Base-by-base conservation (phyloP, 2,329 filamentous ascomycete genomes). In the Arthrocladium fulminans region DNA sequence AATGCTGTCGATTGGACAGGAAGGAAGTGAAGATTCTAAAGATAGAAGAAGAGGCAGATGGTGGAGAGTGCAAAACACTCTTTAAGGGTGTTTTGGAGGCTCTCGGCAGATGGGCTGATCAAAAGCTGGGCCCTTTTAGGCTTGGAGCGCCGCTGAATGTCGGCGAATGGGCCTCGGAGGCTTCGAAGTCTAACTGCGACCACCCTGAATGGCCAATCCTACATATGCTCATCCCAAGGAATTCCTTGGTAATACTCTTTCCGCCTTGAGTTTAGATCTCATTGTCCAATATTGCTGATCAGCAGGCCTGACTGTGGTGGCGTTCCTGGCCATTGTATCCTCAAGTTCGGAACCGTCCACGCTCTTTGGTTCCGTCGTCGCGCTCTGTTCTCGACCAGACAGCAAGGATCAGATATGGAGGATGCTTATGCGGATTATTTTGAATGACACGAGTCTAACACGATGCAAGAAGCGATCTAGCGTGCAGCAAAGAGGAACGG, bases 1-100 rank as follows among this genome's bases (percentile, higher is more conserved):
- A 17, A 42, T 37, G 24, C 37, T 32, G 47, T 47, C 22, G 41
- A 49, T 40, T 41, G 42, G 24, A 38, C 39, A 40, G 39, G 45
- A 43, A 22, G 39, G 19, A 38, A 30, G 34, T 45, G 48, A 50
- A 46, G 48, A 43, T 59, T 52, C 56, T 59, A 60, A 59, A 59
- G 54, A 59, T 59, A 56, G 54, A 57, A 55, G 51, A 47, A 50
- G 51, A 47, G 43, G 37, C 34, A 46, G 37, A 39, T 40, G 45
- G 41, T 47, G 50, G 41, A 51, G 51, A 53, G 51, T 47, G 50
- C 7, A 15, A 47, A 47, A 45, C n/a, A 45, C 15, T 7, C 3
- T 24, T 23, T 25, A 37, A 23, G 22, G 25, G 23, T 17, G n/a
- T 44, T 44, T 32, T 44, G 25, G 41, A 30, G 41, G 24, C 41